These are phyloP conservation scores for Beauveria caledonica DNA, from an alignment of 2,329 filamentous ascomycete genomes.

Conservation along the genomic window DNA sequence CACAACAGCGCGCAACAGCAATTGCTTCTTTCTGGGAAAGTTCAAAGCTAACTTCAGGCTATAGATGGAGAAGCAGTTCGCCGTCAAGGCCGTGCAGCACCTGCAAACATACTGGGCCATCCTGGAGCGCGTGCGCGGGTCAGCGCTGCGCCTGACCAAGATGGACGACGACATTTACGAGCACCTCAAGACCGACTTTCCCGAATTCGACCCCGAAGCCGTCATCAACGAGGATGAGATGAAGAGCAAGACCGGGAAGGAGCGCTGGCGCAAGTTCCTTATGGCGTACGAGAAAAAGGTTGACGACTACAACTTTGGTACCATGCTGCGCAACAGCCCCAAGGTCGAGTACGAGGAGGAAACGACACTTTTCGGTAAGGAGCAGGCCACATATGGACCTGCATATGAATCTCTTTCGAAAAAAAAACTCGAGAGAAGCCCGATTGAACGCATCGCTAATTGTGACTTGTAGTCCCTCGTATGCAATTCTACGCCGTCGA, in stretches of 20 bases:
- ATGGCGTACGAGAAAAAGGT: slow-evolving; percentile 88
- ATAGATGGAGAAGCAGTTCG: slow-evolving; percentile 98
- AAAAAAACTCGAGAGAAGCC: too few relatives aligned
- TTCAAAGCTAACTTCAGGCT: not conserved
- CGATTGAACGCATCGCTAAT: not conserved
- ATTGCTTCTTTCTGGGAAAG: not conserved
- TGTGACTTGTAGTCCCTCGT: slow-evolving; percentile 35
- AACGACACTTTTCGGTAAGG: slow-evolving; percentile 81
- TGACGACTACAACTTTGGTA: slow-evolving; percentile 98
- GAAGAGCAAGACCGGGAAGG: slow-evolving; percentile 96
- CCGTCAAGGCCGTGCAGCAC: slow-evolving; percentile 94
- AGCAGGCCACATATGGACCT: slow-evolving; percentile 10
- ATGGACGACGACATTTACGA: slow-evolving; percentile 91
- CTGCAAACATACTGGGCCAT: slow-evolving; percentile 97
- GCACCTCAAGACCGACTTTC: slow-evolving; percentile 80
- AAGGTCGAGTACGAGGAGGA: slow-evolving; percentile 81
- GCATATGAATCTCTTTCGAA: too few relatives aligned
- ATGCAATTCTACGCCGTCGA: slow-evolving; percentile 50
- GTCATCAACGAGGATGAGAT: slow-evolving; percentile 86
- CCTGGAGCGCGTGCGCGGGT: slow-evolving; percentile 83
- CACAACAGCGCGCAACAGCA: slow-evolving; percentile 1
- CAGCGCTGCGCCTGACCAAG: slow-evolving; percentile 82
- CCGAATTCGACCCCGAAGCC: slow-evolving; percentile 77
- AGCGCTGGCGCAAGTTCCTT: slow-evolving; percentile 91
- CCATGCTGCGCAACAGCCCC: slow-evolving; percentile 73